Base-by-base conservation (phyloP, 306 rosid genomes). In the Cyamopsis tetragonoloba region DNA sequence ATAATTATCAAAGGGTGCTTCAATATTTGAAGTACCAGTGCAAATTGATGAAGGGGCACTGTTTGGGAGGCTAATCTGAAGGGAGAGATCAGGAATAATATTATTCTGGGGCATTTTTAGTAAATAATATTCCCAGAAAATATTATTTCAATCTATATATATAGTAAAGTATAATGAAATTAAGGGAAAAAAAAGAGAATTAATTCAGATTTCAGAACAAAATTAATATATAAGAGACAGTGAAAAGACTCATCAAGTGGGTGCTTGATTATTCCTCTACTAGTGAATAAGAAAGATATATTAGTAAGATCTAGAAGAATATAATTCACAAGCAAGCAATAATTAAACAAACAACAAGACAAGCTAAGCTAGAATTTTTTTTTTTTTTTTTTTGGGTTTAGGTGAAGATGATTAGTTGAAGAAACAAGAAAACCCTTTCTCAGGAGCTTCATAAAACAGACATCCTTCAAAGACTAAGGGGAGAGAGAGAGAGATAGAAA, bases 61-160 rank as follows among this genome's bases (percentile, higher is more conserved):
- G 66, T 77, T 85, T 7, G 98, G 96, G 31, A 82, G 91, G 73
- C 88, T 81, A 39, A 92, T 89, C 68, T 89, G 81, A 3, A 92
- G 89, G 7, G 96, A 89, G 43, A 92, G 98, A 84, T 92, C 96
- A 64, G 95, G 95, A 81, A 87, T 83, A 73, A 73, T 46, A 61
- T 72, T 67, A 44, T 77, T 72, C 35, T 72, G 76, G 7, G 76
- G 76, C 91, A 81, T 86, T 62, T 70, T 81, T 4, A 8, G 8
- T 23, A 18, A 57, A 12, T 8, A 38, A 41, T 48, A 54, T 35
- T 62, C 65, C 38, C 47, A 59, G 60, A 63, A 62, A 71, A n/a
- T n/a, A n/a, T 68, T 37, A 57, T 70, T 38, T 47, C 60, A 67
- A 31, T 48, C 67, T 48, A 8, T 20, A 5, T 11, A 64, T 6